These are phyloP conservation scores for Dovyalis caffra DNA, from an alignment of 345 rosid species.

Conservation along the genomic window DNA sequence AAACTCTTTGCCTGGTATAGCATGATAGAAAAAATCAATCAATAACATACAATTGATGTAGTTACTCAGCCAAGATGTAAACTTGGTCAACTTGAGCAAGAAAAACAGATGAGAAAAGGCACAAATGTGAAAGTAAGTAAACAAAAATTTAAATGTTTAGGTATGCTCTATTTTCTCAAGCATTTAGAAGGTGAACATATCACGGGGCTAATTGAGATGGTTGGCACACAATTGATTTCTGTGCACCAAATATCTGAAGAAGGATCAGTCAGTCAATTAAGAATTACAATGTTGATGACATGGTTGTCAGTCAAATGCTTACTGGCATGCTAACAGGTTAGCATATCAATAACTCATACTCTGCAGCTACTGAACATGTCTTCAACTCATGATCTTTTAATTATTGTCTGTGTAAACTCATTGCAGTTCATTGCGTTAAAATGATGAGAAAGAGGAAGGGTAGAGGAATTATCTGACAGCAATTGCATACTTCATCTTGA, in stretches of 20 bases:
- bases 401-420: neutral
- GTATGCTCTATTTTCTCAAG: too few relatives aligned
- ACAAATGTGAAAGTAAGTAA: neutral
- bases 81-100: neutral
- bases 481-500: too few relatives aligned
- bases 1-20: slow-evolving; percentile 70
- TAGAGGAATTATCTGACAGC: neutral
- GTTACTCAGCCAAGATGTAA: neutral
- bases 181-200: too few relatives aligned
- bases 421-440: neutral
- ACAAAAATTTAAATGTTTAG: neutral
- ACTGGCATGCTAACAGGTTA: too few relatives aligned
- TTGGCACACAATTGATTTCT: neutral
- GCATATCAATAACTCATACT: neutral
- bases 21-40: slow-evolving; percentile 10
- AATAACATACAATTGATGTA: neutral
- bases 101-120: neutral
- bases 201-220: neutral
- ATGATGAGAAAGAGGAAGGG: neutral
- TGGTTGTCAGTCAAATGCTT: neutral
- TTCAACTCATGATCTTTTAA: neutral
- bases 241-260: neutral
- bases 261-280: neutral
- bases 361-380: neutral
- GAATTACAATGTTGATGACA: neutral